phyloP scores from a whole-genome alignment of 768 basidiomycete species.

The Russula virescens region DNA sequence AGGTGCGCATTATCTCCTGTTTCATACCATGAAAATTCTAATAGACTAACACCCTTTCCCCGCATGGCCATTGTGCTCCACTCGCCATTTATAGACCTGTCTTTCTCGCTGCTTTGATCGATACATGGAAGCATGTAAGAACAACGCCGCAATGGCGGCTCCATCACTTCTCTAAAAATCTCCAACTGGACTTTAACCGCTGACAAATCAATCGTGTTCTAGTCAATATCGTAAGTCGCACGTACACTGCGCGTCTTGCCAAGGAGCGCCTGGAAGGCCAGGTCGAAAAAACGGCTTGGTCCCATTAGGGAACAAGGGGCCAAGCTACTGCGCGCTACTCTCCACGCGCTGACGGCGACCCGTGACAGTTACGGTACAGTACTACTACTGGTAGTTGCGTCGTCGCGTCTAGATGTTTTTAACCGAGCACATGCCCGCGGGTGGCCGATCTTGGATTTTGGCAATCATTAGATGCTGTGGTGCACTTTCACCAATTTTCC shows the following conservation, averaged over 20 bases:
- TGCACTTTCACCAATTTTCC: background rate
- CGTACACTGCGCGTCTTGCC: conserved; percentile 55
- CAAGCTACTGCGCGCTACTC: too few species aligned
- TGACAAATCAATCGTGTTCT: conserved; percentile 3
- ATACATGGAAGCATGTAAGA: conserved; percentile 82
- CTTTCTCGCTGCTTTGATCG: conserved; percentile 70
- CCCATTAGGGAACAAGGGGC: background rate
- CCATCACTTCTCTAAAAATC: background rate
- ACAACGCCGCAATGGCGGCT: background rate
- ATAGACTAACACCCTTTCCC: background rate
- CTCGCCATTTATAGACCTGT: conserved; percentile 50
- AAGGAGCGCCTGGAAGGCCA: conserved; percentile 40
- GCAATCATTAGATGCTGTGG: background rate
- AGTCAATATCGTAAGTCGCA: conserved; percentile 76
- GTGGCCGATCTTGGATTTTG: background rate
- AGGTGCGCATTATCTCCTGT: conserved; percentile 41
- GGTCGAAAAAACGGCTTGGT: conserved; percentile 1
- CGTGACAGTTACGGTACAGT: too few species aligned
- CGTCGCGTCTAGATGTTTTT: background rate
- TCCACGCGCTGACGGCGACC: too few species aligned
- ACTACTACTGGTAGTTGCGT: background rate
- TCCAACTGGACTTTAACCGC: background rate
- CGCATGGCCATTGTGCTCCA: background rate
- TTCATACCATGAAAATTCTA: background rate
- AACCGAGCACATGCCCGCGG: conserved; percentile 8